Conservation (phyloP, 2,329 filamentous ascomycete genomes). For the Leptographium wingfieldii region DNA sequence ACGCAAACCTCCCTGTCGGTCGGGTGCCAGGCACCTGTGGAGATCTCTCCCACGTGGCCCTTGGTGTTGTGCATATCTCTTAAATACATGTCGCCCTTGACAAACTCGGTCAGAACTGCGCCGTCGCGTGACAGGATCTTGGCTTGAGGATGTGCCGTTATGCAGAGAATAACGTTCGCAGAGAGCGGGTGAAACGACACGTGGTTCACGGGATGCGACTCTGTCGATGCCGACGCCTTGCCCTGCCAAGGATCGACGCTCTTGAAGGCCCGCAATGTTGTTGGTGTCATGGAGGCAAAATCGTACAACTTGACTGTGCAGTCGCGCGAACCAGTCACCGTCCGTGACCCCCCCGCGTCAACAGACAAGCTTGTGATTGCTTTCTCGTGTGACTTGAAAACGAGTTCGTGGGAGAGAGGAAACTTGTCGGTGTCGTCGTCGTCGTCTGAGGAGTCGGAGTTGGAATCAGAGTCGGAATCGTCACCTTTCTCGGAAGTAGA, state of each 20-base stretch:
- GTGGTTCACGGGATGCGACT: conserved; percentile 80
- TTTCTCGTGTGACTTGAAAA: conserved; percentile 84
- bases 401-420: conserved; percentile 83
- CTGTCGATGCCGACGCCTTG: conserved; percentile 57
- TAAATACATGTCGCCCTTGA: conserved; percentile 97
- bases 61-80: conserved; percentile 97
- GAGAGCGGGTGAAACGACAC: conserved; percentile 76
- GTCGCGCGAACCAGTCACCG: conserved; percentile 86
- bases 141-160: conserved; percentile 81
- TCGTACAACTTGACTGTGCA: conserved; percentile 89
- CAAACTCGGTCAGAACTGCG: conserved; percentile 72
- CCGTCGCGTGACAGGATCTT: conserved; percentile 85
- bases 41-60: conserved; percentile 86
- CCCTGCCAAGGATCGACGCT: conserved; percentile 75
- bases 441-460: conserved; percentile 27
- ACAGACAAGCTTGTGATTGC: conserved; percentile 74
- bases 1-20: conserved; percentile 72
- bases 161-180: conserved; percentile 68
- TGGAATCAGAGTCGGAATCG: conserved; percentile 20
- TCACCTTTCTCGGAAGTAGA: conserved; percentile 4
- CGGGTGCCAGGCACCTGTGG: conserved; percentile 83
- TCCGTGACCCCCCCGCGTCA: conserved; percentile 70
- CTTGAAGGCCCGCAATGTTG: conserved; percentile 86
- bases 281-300: conserved; percentile 89
- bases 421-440: conserved; percentile 74